Evolutionary conservation across 352 stramenopile species (phyloP), one percentile per base, ranked within the genome.

Genomic region (Saprolegnia parasitica): DNA sequence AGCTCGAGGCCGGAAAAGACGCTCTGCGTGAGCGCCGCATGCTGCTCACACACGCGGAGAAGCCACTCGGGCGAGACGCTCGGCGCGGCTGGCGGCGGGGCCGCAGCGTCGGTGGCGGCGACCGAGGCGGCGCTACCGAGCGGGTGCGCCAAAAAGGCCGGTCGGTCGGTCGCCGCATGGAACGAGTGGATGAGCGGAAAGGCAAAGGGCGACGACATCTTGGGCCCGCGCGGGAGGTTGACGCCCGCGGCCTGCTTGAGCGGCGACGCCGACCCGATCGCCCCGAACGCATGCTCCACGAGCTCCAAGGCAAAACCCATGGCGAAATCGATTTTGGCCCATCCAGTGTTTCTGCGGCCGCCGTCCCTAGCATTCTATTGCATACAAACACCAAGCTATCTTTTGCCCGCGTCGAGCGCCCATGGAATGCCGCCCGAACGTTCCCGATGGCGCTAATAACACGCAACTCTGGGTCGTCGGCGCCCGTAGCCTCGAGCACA

Each of bases 1-100:
- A 94, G 77, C 50, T 92, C 84, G n/a, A 78, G 56, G 3, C 77
- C 72, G 32, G 83, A 85, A 11, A 91, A 80, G 65, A 91, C 81
- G 15, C 50, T 80, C n/a, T 79, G 71, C 40, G 73, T 77, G 16
- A 72, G 68, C 8, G 56, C 40, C 15, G 80, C 73, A 55, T 82
- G 82, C 42, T 78, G 62, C 23, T 55, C 58, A 49, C 81, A 90
- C 11, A 71, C 63, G 13, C 73, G 71, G 35, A 91, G 68, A 45
- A 94, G 72, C 55, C 79, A 67, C 58, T 84, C 65, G 10, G 49
- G 32, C 45, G 26, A 62, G n/a, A 49, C 62, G 18, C n/a, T 26
- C 2, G 42, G 42, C 42, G 42, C 18, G 42, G 42, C 18, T 10
- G 11, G 13, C 3, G 42, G 2, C 4, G 42, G 13, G 2, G 2